These are phyloP conservation scores for Fusarium luffae DNA, from an alignment of 2,329 filamentous ascomycete genomes.

Conservation along the genomic window DNA sequence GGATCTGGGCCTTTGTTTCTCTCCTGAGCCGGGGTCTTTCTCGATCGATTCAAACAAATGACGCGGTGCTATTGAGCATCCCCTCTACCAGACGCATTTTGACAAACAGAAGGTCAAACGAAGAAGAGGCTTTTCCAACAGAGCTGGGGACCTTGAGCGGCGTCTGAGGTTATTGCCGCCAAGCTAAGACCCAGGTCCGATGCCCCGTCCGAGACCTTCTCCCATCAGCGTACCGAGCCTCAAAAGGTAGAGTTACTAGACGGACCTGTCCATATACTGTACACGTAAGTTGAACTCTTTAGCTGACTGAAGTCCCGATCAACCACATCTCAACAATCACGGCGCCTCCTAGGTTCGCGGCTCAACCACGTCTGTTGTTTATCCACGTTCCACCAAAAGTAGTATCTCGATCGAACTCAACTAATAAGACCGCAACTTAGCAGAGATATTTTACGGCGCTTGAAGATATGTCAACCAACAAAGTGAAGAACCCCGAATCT, in stretches of 20 bases:
- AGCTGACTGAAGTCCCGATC: conserved; percentile 24
- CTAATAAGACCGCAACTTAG: neutral
- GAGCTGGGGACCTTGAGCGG: conserved; percentile 21
- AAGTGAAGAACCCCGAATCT: neutral
- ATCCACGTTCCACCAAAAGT: neutral
- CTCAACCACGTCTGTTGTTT: neutral
- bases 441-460: neutral
- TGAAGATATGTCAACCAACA: neutral
- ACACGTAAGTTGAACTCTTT: conserved; percentile 27
- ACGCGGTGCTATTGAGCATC: neutral
- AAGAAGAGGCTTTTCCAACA: conserved; percentile 5
- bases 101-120: conserved; percentile 1
- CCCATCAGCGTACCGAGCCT: neutral
- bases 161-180: conserved; percentile 31
- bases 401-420: neutral
- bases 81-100: neutral
- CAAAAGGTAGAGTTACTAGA: neutral
- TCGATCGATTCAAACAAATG: neutral
- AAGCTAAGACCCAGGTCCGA: conserved; percentile 2
- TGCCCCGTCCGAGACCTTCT: neutral
- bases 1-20: conserved; percentile 14
- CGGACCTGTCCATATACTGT: neutral
- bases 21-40: neutral
- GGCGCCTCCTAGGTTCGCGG: conserved; percentile 25
- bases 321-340: conserved; percentile 38